A percentile compares a stretch with the other conserved stretches of the same genome.
phyloP scores from a whole-genome alignment of 164 flowering plant genomes.

The Nymphaea thermarum region DNA sequence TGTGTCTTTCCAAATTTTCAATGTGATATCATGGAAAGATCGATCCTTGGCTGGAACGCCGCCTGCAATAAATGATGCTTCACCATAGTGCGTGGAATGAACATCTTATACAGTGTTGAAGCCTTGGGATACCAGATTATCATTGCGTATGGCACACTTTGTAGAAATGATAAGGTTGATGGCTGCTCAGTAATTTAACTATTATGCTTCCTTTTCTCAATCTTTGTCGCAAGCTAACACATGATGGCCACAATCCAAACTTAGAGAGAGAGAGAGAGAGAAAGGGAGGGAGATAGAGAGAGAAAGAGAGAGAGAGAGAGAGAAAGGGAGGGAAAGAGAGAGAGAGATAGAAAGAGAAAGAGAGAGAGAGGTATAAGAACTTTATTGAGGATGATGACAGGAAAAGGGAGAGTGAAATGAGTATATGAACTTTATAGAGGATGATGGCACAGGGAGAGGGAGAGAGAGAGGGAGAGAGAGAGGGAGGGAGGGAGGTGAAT shows the following conservation, averaged over 20 bases:
- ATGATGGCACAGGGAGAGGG: conserved; percentile 9
- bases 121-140: too few relatives aligned
- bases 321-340: too few relatives aligned
- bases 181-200: background rate
- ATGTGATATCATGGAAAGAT: too few relatives aligned
- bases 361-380: background rate
- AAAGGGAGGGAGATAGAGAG: background rate
- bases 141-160: too few relatives aligned
- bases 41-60: too few relatives aligned
- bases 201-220: background rate
- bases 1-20: too few relatives aligned
- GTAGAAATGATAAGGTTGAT: background rate
- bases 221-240: background rate
- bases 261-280: too few relatives aligned
- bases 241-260: background rate
- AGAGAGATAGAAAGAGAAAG: too few relatives aligned
- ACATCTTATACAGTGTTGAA: too few relatives aligned
- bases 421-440: background rate
- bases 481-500: background rate
- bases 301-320: conserved; percentile 1
- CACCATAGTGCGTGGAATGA: too few relatives aligned
- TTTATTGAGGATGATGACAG: background rate
- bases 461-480: background rate
- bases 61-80: too few relatives aligned
- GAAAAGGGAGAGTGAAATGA: conserved; percentile 7